Evolutionary conservation across 306 rosid genomes (phyloP).

Genomic region (Luffa acutangula): DNA sequence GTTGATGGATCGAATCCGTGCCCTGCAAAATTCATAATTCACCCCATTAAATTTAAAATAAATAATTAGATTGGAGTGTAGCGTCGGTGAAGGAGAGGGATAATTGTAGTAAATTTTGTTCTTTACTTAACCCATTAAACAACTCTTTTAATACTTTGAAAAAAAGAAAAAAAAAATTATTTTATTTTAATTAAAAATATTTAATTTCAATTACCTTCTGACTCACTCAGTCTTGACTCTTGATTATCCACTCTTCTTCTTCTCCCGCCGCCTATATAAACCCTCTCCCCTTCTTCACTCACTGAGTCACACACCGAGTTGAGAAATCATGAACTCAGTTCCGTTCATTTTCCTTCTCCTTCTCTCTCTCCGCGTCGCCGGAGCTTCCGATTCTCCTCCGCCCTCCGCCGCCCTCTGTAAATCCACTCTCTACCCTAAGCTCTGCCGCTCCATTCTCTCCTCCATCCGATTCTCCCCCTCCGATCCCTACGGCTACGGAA

Average conservation of each 20-base stretch:
- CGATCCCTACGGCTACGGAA: slow-evolving; percentile 50
- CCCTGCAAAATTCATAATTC: no score
- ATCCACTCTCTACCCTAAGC: slow-evolving; percentile 56
- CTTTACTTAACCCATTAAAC: not conserved
- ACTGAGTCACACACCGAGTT: not conserved
- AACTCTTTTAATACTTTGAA: not conserved
- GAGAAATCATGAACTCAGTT: not conserved
- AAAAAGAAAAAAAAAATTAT: no score
- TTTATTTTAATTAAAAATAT: no score
- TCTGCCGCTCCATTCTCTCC: slow-evolving; percentile 65
- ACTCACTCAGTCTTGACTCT: not conserved
- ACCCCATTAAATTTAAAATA: not conserved
- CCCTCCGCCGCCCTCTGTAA: slow-evolving; percentile 42
- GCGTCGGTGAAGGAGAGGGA: not conserved
- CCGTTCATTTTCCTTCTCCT: not conserved
- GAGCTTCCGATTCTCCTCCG: not conserved
- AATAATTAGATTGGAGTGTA: not conserved
- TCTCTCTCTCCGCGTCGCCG: not conserved
- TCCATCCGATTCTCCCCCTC: slow-evolving; percentile 36
- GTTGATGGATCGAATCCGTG: no score
- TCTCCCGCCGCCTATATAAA: not conserved
- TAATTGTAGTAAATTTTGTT: not conserved
- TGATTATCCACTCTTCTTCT: not conserved
- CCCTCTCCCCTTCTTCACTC: not conserved
- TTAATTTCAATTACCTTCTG: not conserved